Evolutionary conservation across 257 asterid species (phyloP).

Genomic region (Echites panduratus): DNA sequence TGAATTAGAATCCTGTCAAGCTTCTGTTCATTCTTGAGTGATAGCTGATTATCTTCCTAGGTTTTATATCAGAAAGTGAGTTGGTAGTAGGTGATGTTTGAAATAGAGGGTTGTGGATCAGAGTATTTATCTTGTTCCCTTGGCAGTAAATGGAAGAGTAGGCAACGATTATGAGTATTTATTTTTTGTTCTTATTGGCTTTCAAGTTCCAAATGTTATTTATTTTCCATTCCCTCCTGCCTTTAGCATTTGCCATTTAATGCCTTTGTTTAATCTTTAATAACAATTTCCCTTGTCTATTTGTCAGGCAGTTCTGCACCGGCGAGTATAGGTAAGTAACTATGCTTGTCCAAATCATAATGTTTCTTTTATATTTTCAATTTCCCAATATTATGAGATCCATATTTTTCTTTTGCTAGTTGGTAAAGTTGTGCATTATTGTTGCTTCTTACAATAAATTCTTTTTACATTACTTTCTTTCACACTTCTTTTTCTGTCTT

Average conservation of each 20-base stretch:
- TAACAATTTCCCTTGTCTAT: constrained; percentile 13
- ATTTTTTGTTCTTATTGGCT: neutral
- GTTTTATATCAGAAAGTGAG: neutral
- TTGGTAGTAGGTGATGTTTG: neutral
- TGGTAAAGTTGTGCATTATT: neutral
- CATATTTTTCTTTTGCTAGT: neutral
- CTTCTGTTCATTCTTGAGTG: neutral
- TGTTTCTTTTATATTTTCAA: neutral
- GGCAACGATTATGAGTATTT: neutral
- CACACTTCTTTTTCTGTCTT: too few species aligned
- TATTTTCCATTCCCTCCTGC: neutral
- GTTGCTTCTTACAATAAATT: neutral
- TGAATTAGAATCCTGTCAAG: neutral
- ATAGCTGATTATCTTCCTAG: neutral
- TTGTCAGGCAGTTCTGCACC: constrained; percentile 78
- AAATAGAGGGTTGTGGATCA: neutral
- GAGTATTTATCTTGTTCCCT: neutral
- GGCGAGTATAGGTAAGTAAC: constrained; percentile 72
- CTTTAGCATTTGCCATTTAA: neutral
- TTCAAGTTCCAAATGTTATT: neutral
- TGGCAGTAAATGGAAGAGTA: neutral
- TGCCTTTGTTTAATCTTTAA: neutral
- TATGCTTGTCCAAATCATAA: constrained; percentile 1
- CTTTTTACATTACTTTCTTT: neutral
- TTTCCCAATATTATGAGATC: neutral